phyloP scores from a whole-genome alignment of 139 green algal genomes.

The Haematococcus sp. region DNA sequence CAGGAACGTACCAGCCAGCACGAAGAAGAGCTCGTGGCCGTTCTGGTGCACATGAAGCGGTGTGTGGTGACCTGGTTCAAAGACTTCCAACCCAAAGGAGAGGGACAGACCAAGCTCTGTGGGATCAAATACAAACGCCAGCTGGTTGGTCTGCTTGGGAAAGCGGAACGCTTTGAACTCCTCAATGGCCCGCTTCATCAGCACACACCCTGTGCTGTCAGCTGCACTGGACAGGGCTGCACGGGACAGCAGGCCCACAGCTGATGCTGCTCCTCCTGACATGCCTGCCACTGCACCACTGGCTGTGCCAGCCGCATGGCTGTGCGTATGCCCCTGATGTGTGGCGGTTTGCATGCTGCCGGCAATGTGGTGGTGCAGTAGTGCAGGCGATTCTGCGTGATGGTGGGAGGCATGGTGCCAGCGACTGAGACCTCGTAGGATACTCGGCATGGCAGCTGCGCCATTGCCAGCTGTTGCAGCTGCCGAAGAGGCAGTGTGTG shows the following conservation, averaged over 20 bases:
- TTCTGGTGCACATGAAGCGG: constrained; percentile 64
- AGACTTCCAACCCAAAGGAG: constrained; percentile 79
- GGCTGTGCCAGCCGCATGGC: too few relatives aligned
- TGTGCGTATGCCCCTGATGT: too few relatives aligned
- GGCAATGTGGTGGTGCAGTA: too few relatives aligned
- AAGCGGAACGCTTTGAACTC: constrained; percentile 70
- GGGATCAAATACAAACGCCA: constrained; percentile 74
- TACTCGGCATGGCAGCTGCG: too few relatives aligned
- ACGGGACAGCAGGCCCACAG: neutral
- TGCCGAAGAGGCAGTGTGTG: too few relatives aligned
- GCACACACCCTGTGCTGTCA: constrained; percentile 7
- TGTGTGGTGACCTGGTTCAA: constrained; percentile 68
- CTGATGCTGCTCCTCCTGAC: constrained; percentile 10
- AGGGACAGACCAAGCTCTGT: constrained; percentile 48
- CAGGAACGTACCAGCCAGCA: constrained; percentile 51
- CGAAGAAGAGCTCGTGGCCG: constrained; percentile 86
- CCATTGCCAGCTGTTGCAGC: too few relatives aligned
- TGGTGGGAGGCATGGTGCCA: too few relatives aligned
- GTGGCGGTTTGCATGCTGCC: too few relatives aligned
- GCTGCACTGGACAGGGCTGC: neutral
- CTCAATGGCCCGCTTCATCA: constrained; percentile 48
- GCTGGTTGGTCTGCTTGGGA: constrained; percentile 75
- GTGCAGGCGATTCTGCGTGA: too few relatives aligned
- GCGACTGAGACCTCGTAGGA: too few relatives aligned
- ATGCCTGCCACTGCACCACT: too few relatives aligned